phyloP scores from a whole-genome alignment of 306 rosid genomes.

The Vigna angularis region DNA sequence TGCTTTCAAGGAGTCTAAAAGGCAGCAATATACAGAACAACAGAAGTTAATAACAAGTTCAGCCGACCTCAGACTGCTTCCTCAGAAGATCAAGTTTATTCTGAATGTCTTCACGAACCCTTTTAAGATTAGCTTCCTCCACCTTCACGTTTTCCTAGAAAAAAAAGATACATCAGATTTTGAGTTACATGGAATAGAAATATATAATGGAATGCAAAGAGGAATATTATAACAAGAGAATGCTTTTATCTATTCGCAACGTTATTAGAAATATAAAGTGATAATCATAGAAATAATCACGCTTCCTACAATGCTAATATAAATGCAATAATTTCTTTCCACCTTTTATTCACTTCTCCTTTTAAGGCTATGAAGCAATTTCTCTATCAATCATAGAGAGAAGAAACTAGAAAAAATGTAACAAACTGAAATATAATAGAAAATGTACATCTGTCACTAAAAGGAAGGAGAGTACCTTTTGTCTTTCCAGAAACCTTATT shows the following conservation, averaged over 20 bases:
- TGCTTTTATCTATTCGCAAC: slow-evolving; percentile 26
- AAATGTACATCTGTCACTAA: slow-evolving; percentile 30
- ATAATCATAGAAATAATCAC: slow-evolving; percentile 25
- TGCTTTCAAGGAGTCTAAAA: slow-evolving; percentile 28
- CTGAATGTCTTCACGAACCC: slow-evolving; percentile 81
- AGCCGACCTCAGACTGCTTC: slow-evolving; percentile 81
- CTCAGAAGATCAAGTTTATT: slow-evolving; percentile 76
- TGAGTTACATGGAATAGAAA: slow-evolving; percentile 31
- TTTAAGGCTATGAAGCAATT: background rate
- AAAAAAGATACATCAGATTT: slow-evolving; percentile 32
- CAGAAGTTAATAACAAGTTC: slow-evolving; percentile 23
- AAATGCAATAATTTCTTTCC: slow-evolving; percentile 10
- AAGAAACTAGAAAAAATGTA: background rate
- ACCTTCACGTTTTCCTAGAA: slow-evolving; percentile 72
- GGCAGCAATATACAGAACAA: slow-evolving; percentile 11
- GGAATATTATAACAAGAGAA: slow-evolving; percentile 28
- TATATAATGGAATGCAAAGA: slow-evolving; percentile 31
- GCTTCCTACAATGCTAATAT: slow-evolving; percentile 28
- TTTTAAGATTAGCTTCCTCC: slow-evolving; percentile 71
- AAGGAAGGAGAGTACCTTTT: slow-evolving; percentile 22
- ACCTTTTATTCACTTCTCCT: slow-evolving; percentile 21
- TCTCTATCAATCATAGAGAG: background rate
- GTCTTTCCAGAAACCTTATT: slow-evolving; percentile 16
- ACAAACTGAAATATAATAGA: slow-evolving; percentile 8
- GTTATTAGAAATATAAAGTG: slow-evolving; percentile 18